phyloP scores from a whole-genome alignment of 345 rosid species.

The Eucalyptus polyanthemos region DNA sequence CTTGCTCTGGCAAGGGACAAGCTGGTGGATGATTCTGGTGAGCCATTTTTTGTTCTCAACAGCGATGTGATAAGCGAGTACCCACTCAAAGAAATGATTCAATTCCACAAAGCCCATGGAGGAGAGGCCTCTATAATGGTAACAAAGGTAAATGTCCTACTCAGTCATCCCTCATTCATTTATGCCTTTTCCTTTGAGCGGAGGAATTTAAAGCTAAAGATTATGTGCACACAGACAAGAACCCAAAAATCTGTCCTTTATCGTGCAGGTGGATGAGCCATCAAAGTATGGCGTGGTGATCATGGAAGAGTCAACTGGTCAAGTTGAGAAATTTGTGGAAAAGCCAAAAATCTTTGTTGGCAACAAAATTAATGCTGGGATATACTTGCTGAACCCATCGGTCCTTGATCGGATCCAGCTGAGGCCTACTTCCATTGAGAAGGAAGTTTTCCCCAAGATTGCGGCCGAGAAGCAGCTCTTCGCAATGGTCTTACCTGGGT shows the following conservation, averaged over 20 bases:
- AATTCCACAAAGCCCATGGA: slow-evolving; percentile 82
- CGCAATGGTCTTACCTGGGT: slow-evolving; percentile 95
- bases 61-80: slow-evolving; percentile 99
- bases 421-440: slow-evolving; percentile 93
- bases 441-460: slow-evolving; percentile 92
- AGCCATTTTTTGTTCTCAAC: slow-evolving; percentile 96
- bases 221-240: background rate
- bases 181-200: background rate
- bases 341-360: slow-evolving; percentile 91
- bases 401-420: slow-evolving; percentile 87
- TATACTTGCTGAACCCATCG: slow-evolving; percentile 79
- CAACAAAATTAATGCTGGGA: slow-evolving; percentile 97
- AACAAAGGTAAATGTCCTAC: slow-evolving; percentile 59
- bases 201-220: background rate
- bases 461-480: slow-evolving; percentile 68
- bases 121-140: slow-evolving; percentile 99
- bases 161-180: background rate
- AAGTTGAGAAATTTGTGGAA: slow-evolving; percentile 85
- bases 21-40: slow-evolving; percentile 64
- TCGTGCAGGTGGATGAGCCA: slow-evolving; percentile 83
- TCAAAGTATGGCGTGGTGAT: slow-evolving; percentile 98
- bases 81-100: slow-evolving; percentile 73
- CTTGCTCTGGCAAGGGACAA: slow-evolving; percentile 95
- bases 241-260: background rate
- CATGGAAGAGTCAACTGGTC: slow-evolving; percentile 78